phyloP scores from a whole-genome alignment of 768 basidiomycete species.

The Mycena capillaripes region DNA sequence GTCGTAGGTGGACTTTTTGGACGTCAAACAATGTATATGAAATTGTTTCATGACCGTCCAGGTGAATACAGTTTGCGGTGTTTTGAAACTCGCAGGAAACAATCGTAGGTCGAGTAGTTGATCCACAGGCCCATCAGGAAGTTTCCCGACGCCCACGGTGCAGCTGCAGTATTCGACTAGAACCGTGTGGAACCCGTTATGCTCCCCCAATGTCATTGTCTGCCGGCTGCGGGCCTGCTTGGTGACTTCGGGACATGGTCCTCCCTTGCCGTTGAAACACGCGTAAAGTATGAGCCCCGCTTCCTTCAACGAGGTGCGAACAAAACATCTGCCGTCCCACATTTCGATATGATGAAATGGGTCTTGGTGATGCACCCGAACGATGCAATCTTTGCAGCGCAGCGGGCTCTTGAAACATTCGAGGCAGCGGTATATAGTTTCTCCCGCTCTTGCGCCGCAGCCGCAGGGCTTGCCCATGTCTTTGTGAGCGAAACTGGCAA shows the following conservation, averaged over 20 bases:
- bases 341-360: not conserved
- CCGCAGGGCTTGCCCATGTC: not conserved
- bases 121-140: not conserved
- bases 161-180: not conserved
- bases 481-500: not conserved
- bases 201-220: not conserved
- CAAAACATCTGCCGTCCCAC: not conserved
- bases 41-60: slow-evolving; percentile 41
- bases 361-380: not conserved
- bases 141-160: not conserved
- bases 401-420: not conserved
- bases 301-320: not conserved
- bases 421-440: not conserved
- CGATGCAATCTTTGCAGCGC: not conserved
- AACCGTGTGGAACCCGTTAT: not conserved
- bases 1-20: slow-evolving; percentile 49
- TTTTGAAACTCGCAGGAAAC: slow-evolving; percentile 33
- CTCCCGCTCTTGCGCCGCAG: not conserved
- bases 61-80: slow-evolving; percentile 35
- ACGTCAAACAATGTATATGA: slow-evolving; percentile 46
- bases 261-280: not conserved
- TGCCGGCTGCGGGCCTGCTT: not conserved
- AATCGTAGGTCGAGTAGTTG: slow-evolving; percentile 12
- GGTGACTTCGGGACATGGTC: not conserved
- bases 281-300: not conserved